A percentile compares a stretch with the other conserved stretches of the same genome.
Evolutionary conservation across 192 early-diverging fungal species (phyloP).

Genomic region (Linnemannia zychae): DNA sequence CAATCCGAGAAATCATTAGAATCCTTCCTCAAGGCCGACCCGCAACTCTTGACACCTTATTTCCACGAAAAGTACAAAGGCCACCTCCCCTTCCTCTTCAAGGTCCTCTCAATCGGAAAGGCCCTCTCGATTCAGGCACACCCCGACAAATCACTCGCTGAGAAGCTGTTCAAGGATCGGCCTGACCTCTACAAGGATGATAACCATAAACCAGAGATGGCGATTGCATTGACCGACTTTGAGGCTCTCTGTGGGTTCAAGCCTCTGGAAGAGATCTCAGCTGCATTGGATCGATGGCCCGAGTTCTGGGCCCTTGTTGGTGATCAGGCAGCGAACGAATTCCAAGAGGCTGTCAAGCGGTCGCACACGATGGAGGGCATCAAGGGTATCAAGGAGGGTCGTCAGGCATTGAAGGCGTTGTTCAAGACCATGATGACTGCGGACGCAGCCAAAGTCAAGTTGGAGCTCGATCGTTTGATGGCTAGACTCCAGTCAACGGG

Average conservation of each 20-base stretch:
- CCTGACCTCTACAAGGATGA: conserved; percentile 94
- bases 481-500: conserved; percentile 52
- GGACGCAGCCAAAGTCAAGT: conserved; percentile 58
- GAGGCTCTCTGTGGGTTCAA: conserved; percentile 96
- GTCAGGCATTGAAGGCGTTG: conserved; percentile 62
- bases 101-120: conserved; percentile 89
- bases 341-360: conserved; percentile 61
- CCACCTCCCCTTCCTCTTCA: conserved; percentile 98
- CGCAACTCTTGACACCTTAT: conserved; percentile 61
- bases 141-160: conserved; percentile 92
- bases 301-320: conserved; percentile 84
- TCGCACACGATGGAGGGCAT: conserved; percentile 39
- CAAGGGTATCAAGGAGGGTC: conserved; percentile 52
- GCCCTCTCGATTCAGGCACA: conserved; percentile 99
- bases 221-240: conserved; percentile 95
- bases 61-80: conserved; percentile 75
- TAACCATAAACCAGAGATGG: conserved; percentile 98
- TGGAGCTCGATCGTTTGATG: conserved; percentile 70
- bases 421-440: conserved; percentile 76
- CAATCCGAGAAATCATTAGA: conserved; percentile 66
- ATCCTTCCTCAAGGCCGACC: conserved; percentile 69
- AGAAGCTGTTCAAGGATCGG: conserved; percentile 72
- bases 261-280: conserved; percentile 81
- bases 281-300: conserved; percentile 76
- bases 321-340: conserved; percentile 57